Conservation (phyloP, 225 moss, liverwort and hornwort genomes). For the Straminergon stramineum region DNA sequence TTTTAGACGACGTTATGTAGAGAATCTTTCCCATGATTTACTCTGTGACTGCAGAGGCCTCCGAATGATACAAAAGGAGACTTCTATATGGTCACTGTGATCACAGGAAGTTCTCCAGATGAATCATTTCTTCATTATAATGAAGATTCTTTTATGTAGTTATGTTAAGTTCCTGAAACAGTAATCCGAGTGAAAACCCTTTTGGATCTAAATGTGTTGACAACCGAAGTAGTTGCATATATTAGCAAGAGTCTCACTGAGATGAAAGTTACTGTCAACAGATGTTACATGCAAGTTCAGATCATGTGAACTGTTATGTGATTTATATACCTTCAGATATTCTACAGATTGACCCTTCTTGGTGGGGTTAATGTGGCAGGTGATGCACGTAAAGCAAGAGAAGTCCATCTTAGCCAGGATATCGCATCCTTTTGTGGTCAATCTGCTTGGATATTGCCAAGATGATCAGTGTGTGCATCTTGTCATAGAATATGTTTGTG, state of each 20-base stretch:
- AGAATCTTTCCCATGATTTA: not conserved
- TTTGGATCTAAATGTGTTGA: not conserved
- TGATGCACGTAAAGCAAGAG: conserved; percentile 94
- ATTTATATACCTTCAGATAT: not conserved
- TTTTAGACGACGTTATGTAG: not conserved
- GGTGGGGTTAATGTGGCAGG: conserved; percentile 21
- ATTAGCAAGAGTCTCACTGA: not conserved
- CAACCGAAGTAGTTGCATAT: not conserved
- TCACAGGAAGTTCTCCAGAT: not conserved
- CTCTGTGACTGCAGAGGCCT: not conserved
- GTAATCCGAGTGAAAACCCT: not conserved
- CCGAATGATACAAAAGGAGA: not conserved
- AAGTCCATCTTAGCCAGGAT: conserved; percentile 80
- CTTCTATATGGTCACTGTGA: not conserved
- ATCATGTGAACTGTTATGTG: not conserved
- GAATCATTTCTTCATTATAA: not conserved
- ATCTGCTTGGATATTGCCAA: conserved; percentile 81
- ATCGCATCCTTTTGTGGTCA: conserved; percentile 90
- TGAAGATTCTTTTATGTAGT: too few species aligned
- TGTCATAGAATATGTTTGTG: conserved; percentile 88
- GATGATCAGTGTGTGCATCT: conserved; percentile 94
- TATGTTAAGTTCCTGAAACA: not conserved
- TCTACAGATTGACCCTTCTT: not conserved
- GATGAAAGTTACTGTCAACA: not conserved
- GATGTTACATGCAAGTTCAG: not conserved